Base-by-base conservation (phyloP, 2,329 filamentous ascomycete genomes). In the Bipolaris gigantea region DNA sequence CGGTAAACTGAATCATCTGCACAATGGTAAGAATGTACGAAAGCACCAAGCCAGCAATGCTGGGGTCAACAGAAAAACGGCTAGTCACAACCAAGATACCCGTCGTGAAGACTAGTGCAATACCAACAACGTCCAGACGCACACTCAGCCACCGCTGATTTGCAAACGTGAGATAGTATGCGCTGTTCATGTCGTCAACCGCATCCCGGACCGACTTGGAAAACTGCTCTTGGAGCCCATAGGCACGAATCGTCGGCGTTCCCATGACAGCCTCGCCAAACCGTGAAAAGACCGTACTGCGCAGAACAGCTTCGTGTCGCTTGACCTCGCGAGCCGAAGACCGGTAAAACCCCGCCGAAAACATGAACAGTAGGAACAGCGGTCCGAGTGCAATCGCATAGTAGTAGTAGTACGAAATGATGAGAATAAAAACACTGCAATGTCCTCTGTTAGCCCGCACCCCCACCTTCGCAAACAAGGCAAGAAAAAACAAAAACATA, bases 361-460 rank as follows among this genome's bases (percentile, higher is more conserved):
- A 83, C 36, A 95, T 66, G 78, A 96, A 97, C 42, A 95, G 70
- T 38, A 91, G 55, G 58, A 90, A 85, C 1, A 97, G 80, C 0
- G 87, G 86, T 0, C 80, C 84, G 1, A 90, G 76, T 1, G 87
- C 87, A 52, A 89, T 83, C 27, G 83, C 85, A 66, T 96, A 96
- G 75, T 91, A 97, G 77, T 94, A 86, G 77, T 95, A 97, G 77
- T 89, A 97, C n/a, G 90, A 88, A 66, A 97, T 94, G 77, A 96
- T 95, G 61, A 97, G 81, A 38, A 87, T 85, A 70, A 97, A 96
- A 33, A 96, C 89, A 4, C 89, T 65, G 21, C 34, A 35, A 25
- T 10, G 8, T 46, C 18, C 27, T 45, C 27, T n/a, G 58, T 66
- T 46, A 62, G 54, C 32, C 47, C 15, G n/a, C n/a, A n/a, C n/a